Base-by-base conservation (phyloP, 1,139 yeast genomes). In the Magnusiomyces starmeri region DNA sequence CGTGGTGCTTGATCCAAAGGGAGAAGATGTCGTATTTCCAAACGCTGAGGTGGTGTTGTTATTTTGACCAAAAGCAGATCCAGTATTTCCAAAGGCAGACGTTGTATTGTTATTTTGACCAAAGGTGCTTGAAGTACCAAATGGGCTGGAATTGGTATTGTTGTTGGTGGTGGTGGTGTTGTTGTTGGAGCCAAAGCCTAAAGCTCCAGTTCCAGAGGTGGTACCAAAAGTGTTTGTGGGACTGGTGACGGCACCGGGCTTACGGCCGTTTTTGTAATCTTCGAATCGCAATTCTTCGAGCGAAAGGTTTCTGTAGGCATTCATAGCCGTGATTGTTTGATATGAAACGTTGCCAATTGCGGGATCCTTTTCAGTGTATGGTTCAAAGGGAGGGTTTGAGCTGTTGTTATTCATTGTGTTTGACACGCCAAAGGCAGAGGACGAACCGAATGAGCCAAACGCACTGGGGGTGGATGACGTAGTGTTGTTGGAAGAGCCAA, bases 231-330 rank as follows among this genome's bases (percentile, higher is more conserved):
- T 27, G 20, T 20, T 47, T 3, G 55, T 43, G 25, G 65, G 63
- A 35, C 67, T 54, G n/a, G 62, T 61, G 16, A 64, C 63, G 51
- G 68, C 74, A n/a, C 84, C 85, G 58, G 62, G 81, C 53, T 82
- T 78, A 59, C 95, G 76, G 56, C 80, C 81, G 57, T 82, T 87
- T 62, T 82, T 81, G 66, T 92, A 92, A 70, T 92, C 99, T 67
- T 85, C 92, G 60, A 79, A 72, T 66, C 99, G 78, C 68, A 92
- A 76, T 67, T 92, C 98, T 67, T 90, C 97, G 62, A 83, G 79
- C 0, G 96, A 85, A 62, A 71, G 86, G 62, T 82, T 82, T 59
- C 77, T 76, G 66, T 92, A 92, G 64, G 88, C 95, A 14, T 95
- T 96, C 97, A 92, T 90, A 43, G 87, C 78, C 21, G 85, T 74